phyloP scores from a whole-genome alignment of 345 rosid species.

The Psidium guajava region DNA sequence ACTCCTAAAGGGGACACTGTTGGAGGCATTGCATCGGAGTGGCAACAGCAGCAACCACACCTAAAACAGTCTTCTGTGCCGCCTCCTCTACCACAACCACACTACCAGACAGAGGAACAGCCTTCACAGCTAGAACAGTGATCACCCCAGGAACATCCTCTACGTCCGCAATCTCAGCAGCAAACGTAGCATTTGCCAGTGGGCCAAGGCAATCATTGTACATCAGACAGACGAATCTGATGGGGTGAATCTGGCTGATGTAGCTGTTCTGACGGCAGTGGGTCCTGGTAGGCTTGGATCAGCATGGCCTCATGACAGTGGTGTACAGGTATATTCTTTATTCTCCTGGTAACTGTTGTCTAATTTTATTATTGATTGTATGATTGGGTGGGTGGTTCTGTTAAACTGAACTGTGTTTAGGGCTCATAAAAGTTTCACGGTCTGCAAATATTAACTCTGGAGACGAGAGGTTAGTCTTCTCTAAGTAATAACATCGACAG shows the following conservation, averaged over 20 bases:
- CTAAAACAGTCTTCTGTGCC: conserved; percentile 28
- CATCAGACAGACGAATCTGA: conserved; percentile 44
- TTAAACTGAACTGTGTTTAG: not conserved
- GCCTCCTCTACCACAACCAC: conserved; percentile 34
- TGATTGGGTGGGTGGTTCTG: not conserved
- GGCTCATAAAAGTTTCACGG: not conserved
- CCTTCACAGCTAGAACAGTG: conserved; percentile 2
- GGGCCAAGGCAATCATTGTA: conserved; percentile 45
- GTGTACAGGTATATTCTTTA: conserved; percentile 57
- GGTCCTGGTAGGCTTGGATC: conserved; percentile 34
- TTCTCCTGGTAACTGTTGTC: not conserved
- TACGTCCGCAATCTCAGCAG: conserved; percentile 42
- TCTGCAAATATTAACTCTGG: not conserved
- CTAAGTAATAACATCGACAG: not conserved
- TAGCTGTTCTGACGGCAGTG: conserved; percentile 31
- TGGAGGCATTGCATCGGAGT: conserved; percentile 30
- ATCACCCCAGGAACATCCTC: conserved; percentile 9
- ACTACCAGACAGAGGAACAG: conserved; percentile 41
- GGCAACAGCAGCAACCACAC: conserved; percentile 30
- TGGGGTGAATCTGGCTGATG: conserved; percentile 44
- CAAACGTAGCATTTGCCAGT: conserved; percentile 51
- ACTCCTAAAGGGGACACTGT: conserved; percentile 29
- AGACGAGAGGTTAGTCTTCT: not conserved
- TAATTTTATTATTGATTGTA: not conserved
- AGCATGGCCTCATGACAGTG: conserved; percentile 48